These are phyloP conservation scores for Fusarium graminum DNA, from an alignment of 2,329 filamentous ascomycete genomes.

Conservation along the genomic window DNA sequence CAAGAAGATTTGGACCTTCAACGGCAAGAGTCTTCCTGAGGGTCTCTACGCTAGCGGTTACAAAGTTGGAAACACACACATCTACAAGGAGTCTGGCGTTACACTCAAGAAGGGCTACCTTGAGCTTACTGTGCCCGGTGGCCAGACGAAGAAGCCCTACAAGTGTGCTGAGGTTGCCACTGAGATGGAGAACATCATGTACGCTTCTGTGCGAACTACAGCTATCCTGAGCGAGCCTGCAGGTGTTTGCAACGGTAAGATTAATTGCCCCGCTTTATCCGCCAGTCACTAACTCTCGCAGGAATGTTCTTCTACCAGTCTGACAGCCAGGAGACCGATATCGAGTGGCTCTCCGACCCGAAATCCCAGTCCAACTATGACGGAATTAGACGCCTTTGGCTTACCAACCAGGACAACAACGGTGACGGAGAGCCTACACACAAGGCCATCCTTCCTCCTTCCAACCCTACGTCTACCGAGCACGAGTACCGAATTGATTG, in stretches of 20 bases:
- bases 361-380: constrained; percentile 45
- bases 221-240: constrained; percentile 49
- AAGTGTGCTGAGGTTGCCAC: constrained; percentile 45
- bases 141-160: constrained; percentile 46
- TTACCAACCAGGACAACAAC: constrained; percentile 51
- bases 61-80: constrained; percentile 16
- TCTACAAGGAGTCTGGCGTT: constrained; percentile 36
- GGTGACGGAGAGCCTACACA: constrained; percentile 36
- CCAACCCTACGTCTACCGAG: constrained; percentile 45
- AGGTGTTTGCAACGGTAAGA: constrained; percentile 51
- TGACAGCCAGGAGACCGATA: constrained; percentile 50
- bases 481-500: constrained; percentile 53
- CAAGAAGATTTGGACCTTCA: constrained; percentile 43
- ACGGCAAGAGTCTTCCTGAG: constrained; percentile 37
- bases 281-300: neutral
- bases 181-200: constrained; percentile 46
- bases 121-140: constrained; percentile 48
- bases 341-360: constrained; percentile 52
- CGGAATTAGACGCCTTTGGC: constrained; percentile 48
- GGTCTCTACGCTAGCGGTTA: constrained; percentile 47
- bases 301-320: constrained; percentile 51
- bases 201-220: constrained; percentile 49
- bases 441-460: constrained; percentile 35
- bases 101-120: constrained; percentile 48
- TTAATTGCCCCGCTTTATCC: fast-evolving